Conservation (phyloP, 208 protist species). For the Leishmania mexicana region DNA sequence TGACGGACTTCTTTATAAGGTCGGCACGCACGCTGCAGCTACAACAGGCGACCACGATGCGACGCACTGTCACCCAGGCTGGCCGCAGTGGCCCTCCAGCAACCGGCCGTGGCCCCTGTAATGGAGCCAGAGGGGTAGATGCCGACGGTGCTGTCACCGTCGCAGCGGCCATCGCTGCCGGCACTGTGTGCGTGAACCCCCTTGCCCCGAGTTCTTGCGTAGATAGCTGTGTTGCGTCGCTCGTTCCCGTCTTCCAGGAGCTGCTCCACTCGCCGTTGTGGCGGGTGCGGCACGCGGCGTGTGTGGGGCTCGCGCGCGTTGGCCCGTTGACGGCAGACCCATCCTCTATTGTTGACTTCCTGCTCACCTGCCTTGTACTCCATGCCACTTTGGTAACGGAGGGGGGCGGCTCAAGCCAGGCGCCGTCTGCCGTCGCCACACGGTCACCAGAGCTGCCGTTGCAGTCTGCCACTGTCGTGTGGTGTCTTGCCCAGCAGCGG, state of each 20-base stretch:
- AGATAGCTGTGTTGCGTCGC: neutral
- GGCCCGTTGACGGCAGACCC: constrained; percentile 27
- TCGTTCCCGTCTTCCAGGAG: constrained; percentile 22
- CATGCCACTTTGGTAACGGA: neutral
- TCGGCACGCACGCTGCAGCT: constrained; percentile 16
- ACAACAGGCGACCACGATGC: constrained; percentile 27
- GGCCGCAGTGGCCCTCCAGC: neutral
- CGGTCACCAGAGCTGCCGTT: constrained; percentile 1
- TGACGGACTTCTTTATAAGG: constrained; percentile 57
- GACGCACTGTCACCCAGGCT: constrained; percentile 3
- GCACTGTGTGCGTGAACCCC: constrained; percentile 40
- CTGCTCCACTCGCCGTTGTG: constrained; percentile 38
- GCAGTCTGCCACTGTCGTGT: constrained; percentile 47
- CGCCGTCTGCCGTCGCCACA: constrained; percentile 2
- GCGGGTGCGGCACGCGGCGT: constrained; percentile 61
- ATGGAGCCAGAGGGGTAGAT: neutral
- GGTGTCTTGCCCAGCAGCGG: constrained; percentile 61
- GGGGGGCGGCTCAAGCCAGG: neutral
- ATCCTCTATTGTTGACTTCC: constrained; percentile 12
- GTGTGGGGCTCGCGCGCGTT: constrained; percentile 56
- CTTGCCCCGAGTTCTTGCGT: constrained; percentile 14
- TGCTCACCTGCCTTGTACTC: constrained; percentile 1
- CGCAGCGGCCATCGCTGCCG: constrained; percentile 46
- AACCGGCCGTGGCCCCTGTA: neutral
- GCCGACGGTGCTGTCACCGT: constrained; percentile 48